Percentiles rank a stretch among this genome's conserved stretches.
phyloP scores from a whole-genome alignment of 805 yeast genomes.

The Metschnikowia kofuensis region DNA sequence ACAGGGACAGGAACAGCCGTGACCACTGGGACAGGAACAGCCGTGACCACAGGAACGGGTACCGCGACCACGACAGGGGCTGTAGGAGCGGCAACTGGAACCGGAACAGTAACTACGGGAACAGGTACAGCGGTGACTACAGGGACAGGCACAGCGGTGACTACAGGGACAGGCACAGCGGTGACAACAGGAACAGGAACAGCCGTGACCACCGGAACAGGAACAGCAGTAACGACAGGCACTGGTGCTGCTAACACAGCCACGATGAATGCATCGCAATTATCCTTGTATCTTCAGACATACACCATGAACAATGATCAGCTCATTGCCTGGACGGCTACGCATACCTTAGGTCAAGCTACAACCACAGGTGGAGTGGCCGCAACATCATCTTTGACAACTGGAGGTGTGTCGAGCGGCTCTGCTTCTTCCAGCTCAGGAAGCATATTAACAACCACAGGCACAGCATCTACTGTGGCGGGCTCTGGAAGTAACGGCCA shows the following conservation, averaged over 20 bases:
- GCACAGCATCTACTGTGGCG: conserved; percentile 9
- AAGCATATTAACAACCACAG: not conserved
- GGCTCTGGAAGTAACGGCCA: conserved; percentile 6
- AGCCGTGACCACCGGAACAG: conserved; percentile 12
- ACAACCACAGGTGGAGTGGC: conserved; percentile 14
- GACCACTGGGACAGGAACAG: conserved; percentile 15
- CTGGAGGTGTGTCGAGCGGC: not conserved
- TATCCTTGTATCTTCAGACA: conserved; percentile 13
- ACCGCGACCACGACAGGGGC: conserved; percentile 15
- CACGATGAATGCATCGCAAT: conserved; percentile 17
- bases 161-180: conserved; percentile 7
- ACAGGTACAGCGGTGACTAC: conserved; percentile 6
- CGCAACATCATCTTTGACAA: conserved; percentile 1
- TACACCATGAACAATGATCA: conserved; percentile 17
- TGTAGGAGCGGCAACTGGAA: not conserved
- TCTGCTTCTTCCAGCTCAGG: not conserved
- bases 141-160: conserved; percentile 13
- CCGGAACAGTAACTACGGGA: conserved; percentile 9
- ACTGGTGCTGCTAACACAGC: conserved; percentile 13
- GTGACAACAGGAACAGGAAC: conserved; percentile 12
- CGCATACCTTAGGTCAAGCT: conserved; percentile 13
- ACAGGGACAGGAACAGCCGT: conserved; percentile 7
- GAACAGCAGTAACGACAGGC: conserved; percentile 14
- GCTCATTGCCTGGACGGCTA: conserved; percentile 18
- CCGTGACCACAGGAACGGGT: conserved; percentile 4